Evolutionary conservation across 805 yeast genomes (phyloP), one percentile per base, ranked within the genome.

Genomic region (Wickerhamomyces chaumierensis): DNA sequence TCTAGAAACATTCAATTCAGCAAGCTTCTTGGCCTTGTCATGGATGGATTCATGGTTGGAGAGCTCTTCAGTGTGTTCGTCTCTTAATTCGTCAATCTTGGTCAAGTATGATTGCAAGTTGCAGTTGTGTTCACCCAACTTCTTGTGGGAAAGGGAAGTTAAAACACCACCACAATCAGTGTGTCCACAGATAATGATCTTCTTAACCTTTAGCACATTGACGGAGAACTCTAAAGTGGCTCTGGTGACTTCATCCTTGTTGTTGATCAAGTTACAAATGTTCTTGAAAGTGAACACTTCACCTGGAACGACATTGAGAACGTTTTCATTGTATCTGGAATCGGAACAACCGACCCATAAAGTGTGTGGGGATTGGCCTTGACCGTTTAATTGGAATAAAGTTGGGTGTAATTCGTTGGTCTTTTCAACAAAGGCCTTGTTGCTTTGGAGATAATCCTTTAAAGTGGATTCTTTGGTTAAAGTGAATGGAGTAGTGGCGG

Each of bases 261-360:
- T 59, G 39, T 75, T 71, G 37, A 87, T 69, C 28, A 79, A 65
- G 57, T 88, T 88, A 36, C 94, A 96, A 42, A 88, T 83, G 51
- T 86, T 86, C 55, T 95, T 75, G 55, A 83, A 83, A 3, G 87
- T 81, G 63, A 88, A 88, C 6, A 86, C 73, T 57, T 88, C 96
- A 37, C 97, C 97, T 1, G 96, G 96, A 18, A 76, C 63, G n/a
- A 86, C 75, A 36, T 78, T 66, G 19, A 86, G 67, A 39, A 85
- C 76, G 33, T 71, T 67, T 55, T 88, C 96, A 46, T 87, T 82
- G 41, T 84, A 81, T 49, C 97, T 75, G 3, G 95, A 84, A 57
- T 88, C 97, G 3, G 94, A 79, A 56, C 97, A 88, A 3, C 96
- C 95, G 43, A 88, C 81, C 88, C 95, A 87, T 36, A 90, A 62